Evolutionary conservation across 2,329 filamentous ascomycete species (phyloP), one percentile per base, ranked within the genome.

Genomic region (Pseudogymnoascus verrucosus): DNA sequence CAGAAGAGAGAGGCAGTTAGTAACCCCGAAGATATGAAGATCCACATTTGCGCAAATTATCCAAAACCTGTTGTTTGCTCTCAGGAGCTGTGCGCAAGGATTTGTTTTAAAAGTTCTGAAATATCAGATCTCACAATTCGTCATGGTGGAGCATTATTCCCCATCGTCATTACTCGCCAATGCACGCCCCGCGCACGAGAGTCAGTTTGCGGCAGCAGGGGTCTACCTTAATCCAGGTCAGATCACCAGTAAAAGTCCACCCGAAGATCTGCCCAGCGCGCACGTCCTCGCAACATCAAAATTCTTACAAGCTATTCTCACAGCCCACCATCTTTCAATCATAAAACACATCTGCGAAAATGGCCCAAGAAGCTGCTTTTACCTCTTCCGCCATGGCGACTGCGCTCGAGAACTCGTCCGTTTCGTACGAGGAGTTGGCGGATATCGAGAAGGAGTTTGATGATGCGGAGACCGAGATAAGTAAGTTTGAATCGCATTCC

Each of bases 391-490:
- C 51, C 2, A 34, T 57, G 51, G 51, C 51, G 59, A 69, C 71
- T 62, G 72, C 73, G 26, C 65, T 75, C 54, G 75, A 77, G 65
- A 75, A 77, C 23, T 78, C 77, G 65, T 69, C 76, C 65, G 77
- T 88, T 66, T 83, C 82, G 65, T 93, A 91, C 76, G 89, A 91
- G 76, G 85, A 93, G 74, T 86, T 98, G 68, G 84, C 86, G 64
- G 83, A 88, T 64, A 81, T 97, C 67, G 91, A 96, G 80, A 83
- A 86, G 69, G 89, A 96, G 67, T 96, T 96, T 71, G 87, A 93
- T 65, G 85, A 93, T 71, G 86, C 87, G 37, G 92, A 97, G 77
- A 82, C 88, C 37, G 88, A 96, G 74, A 88, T 95, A 71, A 82
- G 92, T 96, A 81, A 74, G 88, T 83, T 62, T 63, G 60, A 36